Percentiles rank a stretch among this genome's conserved stretches.
Conservation (phyloP, 164 flowering plant species). For the Echeveria elegans region DNA sequence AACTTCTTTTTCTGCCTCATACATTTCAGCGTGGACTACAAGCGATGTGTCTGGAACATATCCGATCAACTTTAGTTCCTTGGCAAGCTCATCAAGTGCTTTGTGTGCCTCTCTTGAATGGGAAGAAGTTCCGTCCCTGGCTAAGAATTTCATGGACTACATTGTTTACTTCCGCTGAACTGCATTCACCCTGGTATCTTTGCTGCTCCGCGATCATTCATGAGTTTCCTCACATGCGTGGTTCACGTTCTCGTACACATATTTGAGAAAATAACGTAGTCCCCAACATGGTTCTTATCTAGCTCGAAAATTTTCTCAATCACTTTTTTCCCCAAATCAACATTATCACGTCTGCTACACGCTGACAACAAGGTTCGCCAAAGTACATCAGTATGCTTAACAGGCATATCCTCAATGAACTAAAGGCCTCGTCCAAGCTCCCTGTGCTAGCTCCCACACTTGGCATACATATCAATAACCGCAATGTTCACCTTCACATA, state of each 20-base stretch:
- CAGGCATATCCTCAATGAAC: conserved; percentile 45
- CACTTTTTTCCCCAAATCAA: conserved; percentile 48
- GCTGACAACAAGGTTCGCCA: conserved; percentile 72
- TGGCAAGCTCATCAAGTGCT: conserved; percentile 42
- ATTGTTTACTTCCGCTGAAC: conserved; percentile 58
- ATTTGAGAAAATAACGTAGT: conserved; percentile 62
- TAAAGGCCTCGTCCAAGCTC: conserved; percentile 46
- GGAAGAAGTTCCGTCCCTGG: conserved; percentile 46
- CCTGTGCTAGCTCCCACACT: conserved; percentile 73
- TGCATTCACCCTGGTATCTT: conserved; percentile 74
- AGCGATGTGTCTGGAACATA: conserved; percentile 62
- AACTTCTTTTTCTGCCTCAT: conserved; percentile 48
- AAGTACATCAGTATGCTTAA: conserved; percentile 48
- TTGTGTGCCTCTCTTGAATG: conserved; percentile 28
- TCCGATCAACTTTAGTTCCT: conserved; percentile 48
- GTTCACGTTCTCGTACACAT: conserved; percentile 53
- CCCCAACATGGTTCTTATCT: conserved; percentile 63
- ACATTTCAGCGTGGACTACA: conserved; percentile 47
- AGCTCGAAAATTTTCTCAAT: conserved; percentile 36
- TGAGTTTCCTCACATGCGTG: conserved; percentile 36
- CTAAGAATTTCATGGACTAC: conserved; percentile 65
- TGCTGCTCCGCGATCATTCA: conserved; percentile 43
- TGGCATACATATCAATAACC: conserved; percentile 66
- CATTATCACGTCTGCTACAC: conserved; percentile 46
- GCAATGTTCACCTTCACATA: conserved; percentile 64